Evolutionary conservation across 352 stramenopile genomes (phyloP), one percentile per base, ranked within the genome.

Genomic region (Phytopythium litorale): DNA sequence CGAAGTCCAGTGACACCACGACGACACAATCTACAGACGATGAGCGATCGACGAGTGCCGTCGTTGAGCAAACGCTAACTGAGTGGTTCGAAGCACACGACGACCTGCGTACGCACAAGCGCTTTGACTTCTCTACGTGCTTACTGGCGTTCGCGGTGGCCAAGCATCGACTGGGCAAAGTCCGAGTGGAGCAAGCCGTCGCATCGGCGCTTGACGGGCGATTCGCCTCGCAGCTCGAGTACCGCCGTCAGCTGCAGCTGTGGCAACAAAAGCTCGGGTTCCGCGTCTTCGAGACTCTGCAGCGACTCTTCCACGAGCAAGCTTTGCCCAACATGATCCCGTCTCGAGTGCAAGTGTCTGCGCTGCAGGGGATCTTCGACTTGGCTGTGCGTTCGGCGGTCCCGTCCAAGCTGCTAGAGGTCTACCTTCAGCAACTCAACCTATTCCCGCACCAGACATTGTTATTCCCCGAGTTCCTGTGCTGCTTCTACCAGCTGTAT

Each of bases 401-500:
- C 4, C 73, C 75, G 12, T 73, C 74, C 38, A 87, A 91, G 54
- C 77, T 76, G 0, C 25, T 91, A 5, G 73, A 79, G 19, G 70
- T 91, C 2, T 87, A 88, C 18, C 48, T 91, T 16, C 71, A 86
- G 43, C 76, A 89, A 19, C 70, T 87, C 23, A 62, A 78, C 1
- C 49, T 91, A 7, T 70, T 69, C 3, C 57, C 69, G 0, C 78
- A 88, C 42, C 66, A 86, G 2, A 87, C 78, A 15, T 58, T 89
- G n/a, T 33, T 80, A 7, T 55, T 91, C 0, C 58, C 81, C 0
- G 79, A 91, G 52, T 84, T 89, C 58, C 53, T 91, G 28, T 91
- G 81, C 43, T 88, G 76, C 43, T 89, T 84, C 58, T 89, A 85
- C 28, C 75, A 91, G 51, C 68, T 89, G 0, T 89, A 88, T 53